phyloP scores from a whole-genome alignment of 2,329 filamentous ascomycete species.

The Neurospora crassa region DNA sequence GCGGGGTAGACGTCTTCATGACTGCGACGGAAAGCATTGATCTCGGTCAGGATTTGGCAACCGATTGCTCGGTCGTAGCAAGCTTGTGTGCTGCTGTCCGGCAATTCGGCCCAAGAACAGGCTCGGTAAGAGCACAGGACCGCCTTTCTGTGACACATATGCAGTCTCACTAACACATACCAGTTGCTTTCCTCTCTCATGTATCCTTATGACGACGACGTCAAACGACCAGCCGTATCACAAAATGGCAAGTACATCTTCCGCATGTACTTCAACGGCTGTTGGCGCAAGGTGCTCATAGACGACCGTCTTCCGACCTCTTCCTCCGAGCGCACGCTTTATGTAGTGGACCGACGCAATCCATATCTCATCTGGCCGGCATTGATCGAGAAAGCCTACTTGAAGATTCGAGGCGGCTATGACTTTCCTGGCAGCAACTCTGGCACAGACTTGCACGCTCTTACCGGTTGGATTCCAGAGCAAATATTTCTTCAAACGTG shows the following conservation, averaged over 20 bases:
- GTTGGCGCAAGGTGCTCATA: conserved; percentile 75
- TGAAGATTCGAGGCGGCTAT: conserved; percentile 92
- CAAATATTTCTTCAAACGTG: conserved; percentile 78
- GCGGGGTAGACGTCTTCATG: conserved; percentile 19
- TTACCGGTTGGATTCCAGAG: conserved; percentile 95
- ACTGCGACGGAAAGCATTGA: conserved; percentile 51
- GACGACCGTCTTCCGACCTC: conserved; percentile 82
- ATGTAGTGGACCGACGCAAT: conserved; percentile 80
- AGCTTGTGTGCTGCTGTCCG: conserved; percentile 78
- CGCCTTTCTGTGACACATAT: neutral
- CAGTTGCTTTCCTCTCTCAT: conserved; percentile 64
- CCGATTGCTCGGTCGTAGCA: conserved; percentile 94
- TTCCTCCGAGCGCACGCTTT: conserved; percentile 63
- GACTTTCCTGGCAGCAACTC: conserved; percentile 98
- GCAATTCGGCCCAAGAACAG: conserved; percentile 57
- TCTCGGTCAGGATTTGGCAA: conserved; percentile 88
- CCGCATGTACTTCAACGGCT: conserved; percentile 92
- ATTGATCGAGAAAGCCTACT: conserved; percentile 87
- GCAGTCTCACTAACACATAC: conserved; percentile 1
- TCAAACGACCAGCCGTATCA: conserved; percentile 52
- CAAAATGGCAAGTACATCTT: conserved; percentile 82
- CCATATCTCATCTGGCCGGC: conserved; percentile 83
- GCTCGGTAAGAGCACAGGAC: conserved; percentile 42
- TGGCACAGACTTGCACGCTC: conserved; percentile 82
- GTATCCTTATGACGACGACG: conserved; percentile 60